These are phyloP conservation scores for Torulaspora gathmanii DNA, from an alignment of 805 yeast genomes.

Conservation along the genomic window DNA sequence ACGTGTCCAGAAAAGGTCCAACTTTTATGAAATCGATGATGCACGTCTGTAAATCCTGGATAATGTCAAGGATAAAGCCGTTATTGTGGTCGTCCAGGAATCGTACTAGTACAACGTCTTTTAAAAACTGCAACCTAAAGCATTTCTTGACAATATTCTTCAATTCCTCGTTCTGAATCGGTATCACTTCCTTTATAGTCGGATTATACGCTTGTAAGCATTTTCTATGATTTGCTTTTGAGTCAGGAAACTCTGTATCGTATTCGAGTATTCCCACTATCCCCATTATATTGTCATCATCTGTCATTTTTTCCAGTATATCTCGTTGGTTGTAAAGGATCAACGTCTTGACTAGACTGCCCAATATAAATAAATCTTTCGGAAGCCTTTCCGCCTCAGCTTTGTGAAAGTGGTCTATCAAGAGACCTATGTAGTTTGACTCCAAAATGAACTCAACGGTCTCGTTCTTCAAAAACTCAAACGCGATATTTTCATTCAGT, in stretches of 20 bases:
- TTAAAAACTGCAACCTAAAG: conserved; percentile 71
- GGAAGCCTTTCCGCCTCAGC: conserved; percentile 54
- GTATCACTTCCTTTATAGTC: conserved; percentile 64
- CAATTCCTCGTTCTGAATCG: conserved; percentile 48
- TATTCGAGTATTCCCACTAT: conserved; percentile 80
- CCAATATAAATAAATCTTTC: conserved; percentile 56
- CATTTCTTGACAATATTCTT: conserved; percentile 63
- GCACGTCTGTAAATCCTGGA: conserved; percentile 32
- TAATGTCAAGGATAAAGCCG: conserved; percentile 49
- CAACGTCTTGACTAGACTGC: conserved; percentile 67
- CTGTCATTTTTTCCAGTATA: conserved; percentile 53
- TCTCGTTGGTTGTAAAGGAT: conserved; percentile 66
- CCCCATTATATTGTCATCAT: conserved; percentile 50
- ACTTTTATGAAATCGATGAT: conserved; percentile 33
- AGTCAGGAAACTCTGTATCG: conserved; percentile 79
- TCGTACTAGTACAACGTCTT: conserved; percentile 82
- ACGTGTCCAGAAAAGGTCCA: conserved; percentile 46
- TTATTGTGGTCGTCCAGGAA: conserved; percentile 76
- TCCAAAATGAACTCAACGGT: conserved; percentile 54
- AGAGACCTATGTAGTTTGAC: conserved; percentile 46
- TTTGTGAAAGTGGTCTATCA: conserved; percentile 49
- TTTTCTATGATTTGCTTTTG: conserved; percentile 75
- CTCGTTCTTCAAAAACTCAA: conserved; percentile 55
- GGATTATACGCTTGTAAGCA: conserved; percentile 49
- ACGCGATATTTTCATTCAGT: conserved; percentile 55